Percentiles rank a stretch among this genome's conserved stretches.
Conservation (phyloP, 2,329 filamentous ascomycete species). For the Colletotrichum echinochloae region DNA sequence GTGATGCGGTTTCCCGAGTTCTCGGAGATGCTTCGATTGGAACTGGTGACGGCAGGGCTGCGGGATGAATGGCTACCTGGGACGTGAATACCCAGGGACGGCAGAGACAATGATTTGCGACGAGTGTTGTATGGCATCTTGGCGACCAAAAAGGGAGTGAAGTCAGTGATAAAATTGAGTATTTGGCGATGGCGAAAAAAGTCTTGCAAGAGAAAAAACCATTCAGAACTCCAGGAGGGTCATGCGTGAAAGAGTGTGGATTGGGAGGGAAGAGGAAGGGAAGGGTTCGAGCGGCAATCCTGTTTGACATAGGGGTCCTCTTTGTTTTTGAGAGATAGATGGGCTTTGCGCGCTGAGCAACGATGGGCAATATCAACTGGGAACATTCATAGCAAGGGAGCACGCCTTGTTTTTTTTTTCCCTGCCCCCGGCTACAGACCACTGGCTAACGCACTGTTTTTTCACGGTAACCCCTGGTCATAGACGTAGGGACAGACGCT, state of each 20-base stretch:
- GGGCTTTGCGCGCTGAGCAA: constrained; percentile 17
- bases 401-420: not conserved
- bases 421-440: too few species aligned
- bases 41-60: constrained; percentile 62
- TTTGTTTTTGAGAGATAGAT: not conserved
- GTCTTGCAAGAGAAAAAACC: not conserved
- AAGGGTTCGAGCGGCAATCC: not conserved
- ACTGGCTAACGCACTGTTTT: constrained; percentile 7
- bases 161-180: not conserved
- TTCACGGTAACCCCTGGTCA: not conserved
- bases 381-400: not conserved
- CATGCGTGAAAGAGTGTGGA: not conserved
- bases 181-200: not conserved
- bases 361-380: constrained; percentile 1
- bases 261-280: not conserved
- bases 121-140: constrained; percentile 95
- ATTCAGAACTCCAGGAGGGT: not conserved
- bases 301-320: not conserved
- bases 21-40: constrained; percentile 41
- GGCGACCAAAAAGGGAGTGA: not conserved
- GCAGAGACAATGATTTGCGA: constrained; percentile 93
- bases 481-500: not conserved
- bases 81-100: constrained; percentile 91
- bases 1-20: constrained; percentile 37
- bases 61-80: constrained; percentile 74